Evolutionary conservation across 2,329 filamentous ascomycete species (phyloP), one percentile per base, ranked within the genome.

Genomic region (Stachybotrys echinatus): DNA sequence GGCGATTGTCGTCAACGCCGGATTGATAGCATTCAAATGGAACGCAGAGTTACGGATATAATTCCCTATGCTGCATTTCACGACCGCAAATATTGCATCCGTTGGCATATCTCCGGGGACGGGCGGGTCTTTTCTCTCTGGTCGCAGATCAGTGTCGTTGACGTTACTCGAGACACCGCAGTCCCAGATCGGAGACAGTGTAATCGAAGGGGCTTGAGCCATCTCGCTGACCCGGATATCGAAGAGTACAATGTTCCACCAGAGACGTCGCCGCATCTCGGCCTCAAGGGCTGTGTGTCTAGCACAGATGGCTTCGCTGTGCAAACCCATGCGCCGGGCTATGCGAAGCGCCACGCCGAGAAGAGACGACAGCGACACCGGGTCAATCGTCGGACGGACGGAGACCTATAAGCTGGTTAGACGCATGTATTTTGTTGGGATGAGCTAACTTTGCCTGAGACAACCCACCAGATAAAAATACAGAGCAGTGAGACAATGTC

Each of bases 381-480:
- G 27, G 27, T 34, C 27, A 34, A 34, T 34, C 27, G 27, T 34
- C 10, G 27, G 14, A 3, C 27, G 27, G 14, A 34, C 27, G 14
- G 27, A 34, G 27, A 34, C 27, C 27, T 34, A 5, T 10, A 2
- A 34, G n/a, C n/a, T n/a, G 14, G 27, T 34, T 14, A 34, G 27
- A 34, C 14, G n/a, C n/a, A n/a, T n/a, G n/a, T n/a, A n/a, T n/a
- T n/a, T n/a, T n/a, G n/a, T n/a, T n/a, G n/a, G n/a, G n/a, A n/a
- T n/a, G n/a, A n/a, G n/a, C n/a, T n/a, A n/a, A n/a, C n/a, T n/a
- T n/a, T n/a, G n/a, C n/a, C n/a, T n/a, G n/a, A n/a, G n/a, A n/a
- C n/a, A n/a, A n/a, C 72, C 53, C 60, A 81, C 77, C n/a, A 84
- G 61, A 47, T 81, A 84, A 0, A 86, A 64, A 5, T 74, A 74